Base-by-base conservation (phyloP, 164 flowering plant genomes). In the Chimonanthus praecox region DNA sequence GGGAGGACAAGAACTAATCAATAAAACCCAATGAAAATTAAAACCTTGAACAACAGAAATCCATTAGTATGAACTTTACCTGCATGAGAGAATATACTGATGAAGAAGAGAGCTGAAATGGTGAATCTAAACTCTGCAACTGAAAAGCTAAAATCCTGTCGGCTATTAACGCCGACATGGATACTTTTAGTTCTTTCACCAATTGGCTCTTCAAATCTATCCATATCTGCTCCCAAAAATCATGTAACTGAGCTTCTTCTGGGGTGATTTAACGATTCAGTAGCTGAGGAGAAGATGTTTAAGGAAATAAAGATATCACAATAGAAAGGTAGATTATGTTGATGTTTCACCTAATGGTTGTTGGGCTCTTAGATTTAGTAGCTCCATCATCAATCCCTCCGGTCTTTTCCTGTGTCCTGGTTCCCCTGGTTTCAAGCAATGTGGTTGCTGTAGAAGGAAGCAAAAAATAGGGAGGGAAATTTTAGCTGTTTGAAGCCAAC, bases 351-450 rank as follows among this genome's bases (percentile, higher is more conserved):
- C 90, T 43, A 87, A 84, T 79, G 82, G 88, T 84, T 73, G 84
- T 83, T 85, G 67, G 72, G 71, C 48, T 63, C 10, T 58, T n/a
- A 46, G 20, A 33, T 33, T 33, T 33, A 33, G 33, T 33, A 33
- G 33, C 33, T 33, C 33, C 71, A 58, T 45, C 68, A 2, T 76
- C 73, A 67, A 58, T 70, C 61, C 49, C 70, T 33, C 33, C 33
- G 60, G 20, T 21, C 11, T 58, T 6, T 43, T 6, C 8, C 33
- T 47, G 47, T 43, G 45, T 74, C 48, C 49, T 47, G 58, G 54
- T 86, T 84, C 76, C 85, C 79, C 77, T 73, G 68, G 75, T 87
- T 87, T 87, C 78, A 89, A 87, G 89, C 89, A 86, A 87, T 68
- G 62, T 75, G 61, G 74, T 79, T 62, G 78, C 75, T 69, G 62